Evolutionary conservation across 805 yeast genomes (phyloP), one percentile per base, ranked within the genome.

Genomic region (Spathaspora gorwiae): DNA sequence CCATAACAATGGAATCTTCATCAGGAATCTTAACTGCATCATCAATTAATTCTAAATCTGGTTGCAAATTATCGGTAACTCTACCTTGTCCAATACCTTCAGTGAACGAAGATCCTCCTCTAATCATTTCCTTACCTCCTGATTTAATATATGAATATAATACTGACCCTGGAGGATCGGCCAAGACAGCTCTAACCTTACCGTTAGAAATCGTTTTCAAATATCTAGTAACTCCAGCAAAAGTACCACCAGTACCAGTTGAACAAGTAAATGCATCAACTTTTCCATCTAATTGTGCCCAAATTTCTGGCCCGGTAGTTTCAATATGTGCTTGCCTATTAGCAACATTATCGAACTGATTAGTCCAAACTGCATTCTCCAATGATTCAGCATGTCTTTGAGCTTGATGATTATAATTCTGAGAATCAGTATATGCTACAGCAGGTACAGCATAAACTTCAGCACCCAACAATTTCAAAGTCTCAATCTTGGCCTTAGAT

Each of bases 71-170:
- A 51, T 79, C 84, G 6, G 97, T 90, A 56, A 90, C 84, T 56
- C 97, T 78, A 39, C 96, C 96, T 67, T 90, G 97, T 27, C 97
- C 97, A 67, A 90, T 89, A 30, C 97, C 97, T 68, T 90, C 97
- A 27, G 97, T 90, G 64, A 90, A 89, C 0, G 95, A 85, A 3
- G 88, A 80, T 29, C 97, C 97, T 1, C 78, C 74, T 56, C 90
- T 78, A 37, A 80, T 88, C 46, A 84, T 66, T 9, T 77, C 73
- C 59, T 83, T 70, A 30, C 92, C 92, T 13, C 81, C 80, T 5
- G 86, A 72, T 49, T 79, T 81, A 48, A 90, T 80, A 60, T 83
- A 89, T 8, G 89, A 79, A 68, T 87, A 87, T 39, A 90, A 74
- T 41, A 86, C 87, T 3, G 94, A 83, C 47, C 97, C 97, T 11